Evolutionary conservation across 73 alveolate species (phyloP), one percentile per base, ranked within the genome.

Genomic region (Effrenium voratum): DNA sequence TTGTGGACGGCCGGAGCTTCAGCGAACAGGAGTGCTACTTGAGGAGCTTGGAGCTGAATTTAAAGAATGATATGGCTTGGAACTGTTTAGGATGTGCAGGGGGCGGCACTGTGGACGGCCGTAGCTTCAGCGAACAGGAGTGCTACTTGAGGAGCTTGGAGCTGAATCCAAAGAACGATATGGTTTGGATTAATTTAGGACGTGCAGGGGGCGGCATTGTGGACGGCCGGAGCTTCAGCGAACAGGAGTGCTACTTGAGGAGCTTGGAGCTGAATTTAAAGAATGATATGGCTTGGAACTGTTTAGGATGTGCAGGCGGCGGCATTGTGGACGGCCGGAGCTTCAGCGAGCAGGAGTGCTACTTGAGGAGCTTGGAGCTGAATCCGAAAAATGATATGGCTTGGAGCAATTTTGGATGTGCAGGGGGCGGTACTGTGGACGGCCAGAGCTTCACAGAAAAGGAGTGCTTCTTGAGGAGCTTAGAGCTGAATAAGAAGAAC

Each of bases 391-490:
- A 34, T 41, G 85, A 46, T 16, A n/a, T 30, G 34, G 85, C 85
- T 6, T 73, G 85, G 85, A 10, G n/a, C 50, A 73, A 73, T 76
- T 76, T 82, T 47, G 93, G 93, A 47, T 34, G 32, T 34, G 38
- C 16, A 1, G 93, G 93, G 12, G 93, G 93, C 47, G 55, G 93
- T 3, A n/a, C 19, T 10, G 93, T 82, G 50, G 34, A 46, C 22
- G 93, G 49, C 38, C 26, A 49, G 50, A 15, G 10, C 47, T 82
- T 32, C 93, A n/a, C 43, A 26, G 34, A 34, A 32, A 50, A 30
- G 50, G 93, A 82, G 30, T 82, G 93, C 93, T 82, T 28, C 75
- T 44, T n/a, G 50, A 47, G 47, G 49, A 46, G 76, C 26, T 49
- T 82, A 32, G 93, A 82, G 34, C 36, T 49, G 16, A 49, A 82